These are phyloP conservation scores for Dictyostelium intermedium DNA, from an alignment of 78 protist genomes.

Conservation along the genomic window DNA sequence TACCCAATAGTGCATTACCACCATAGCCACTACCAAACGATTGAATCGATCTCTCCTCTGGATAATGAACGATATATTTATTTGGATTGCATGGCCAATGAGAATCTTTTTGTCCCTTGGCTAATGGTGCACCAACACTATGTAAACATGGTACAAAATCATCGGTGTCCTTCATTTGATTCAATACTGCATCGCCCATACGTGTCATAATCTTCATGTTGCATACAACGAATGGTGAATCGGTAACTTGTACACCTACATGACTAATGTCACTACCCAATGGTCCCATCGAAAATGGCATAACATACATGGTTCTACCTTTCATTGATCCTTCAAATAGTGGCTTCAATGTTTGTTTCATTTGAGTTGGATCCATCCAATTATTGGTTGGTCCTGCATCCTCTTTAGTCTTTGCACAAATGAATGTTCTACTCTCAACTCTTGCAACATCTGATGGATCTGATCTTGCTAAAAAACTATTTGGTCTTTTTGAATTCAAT, in stretches of 20 bases:
- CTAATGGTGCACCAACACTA: constrained; percentile 90
- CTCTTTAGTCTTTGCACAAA: constrained; percentile 80
- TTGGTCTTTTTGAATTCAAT: constrained; percentile 83
- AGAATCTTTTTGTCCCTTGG: constrained; percentile 76
- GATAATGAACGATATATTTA: constrained; percentile 91
- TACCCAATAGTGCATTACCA: constrained; percentile 96
- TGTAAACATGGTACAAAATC: constrained; percentile 90
- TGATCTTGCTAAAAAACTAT: constrained; percentile 87
- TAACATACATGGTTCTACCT: constrained; percentile 93
- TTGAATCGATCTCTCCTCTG: constrained; percentile 80
- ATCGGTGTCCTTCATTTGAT: constrained; percentile 6
- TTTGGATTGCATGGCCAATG: constrained; percentile 92
- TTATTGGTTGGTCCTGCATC: constrained; percentile 92
- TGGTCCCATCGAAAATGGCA: constrained; percentile 94
- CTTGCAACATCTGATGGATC: constrained; percentile 90
- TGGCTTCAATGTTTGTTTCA: constrained; percentile 72
- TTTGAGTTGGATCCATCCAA: constrained; percentile 88
- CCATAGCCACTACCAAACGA: constrained; percentile 94
- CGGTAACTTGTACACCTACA: constrained; percentile 90
- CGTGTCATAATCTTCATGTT: constrained; percentile 94
- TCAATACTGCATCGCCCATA: constrained; percentile 77
- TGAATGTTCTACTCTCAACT: constrained; percentile 88
- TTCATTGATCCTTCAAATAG: constrained; percentile 84
- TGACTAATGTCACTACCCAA: constrained; percentile 76
- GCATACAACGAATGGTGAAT: constrained; percentile 89